Percentiles rank a stretch among this genome's conserved stretches.
Evolutionary conservation across 768 basidiomycete genomes (phyloP).

Genomic region (Lactarius evosmus): DNA sequence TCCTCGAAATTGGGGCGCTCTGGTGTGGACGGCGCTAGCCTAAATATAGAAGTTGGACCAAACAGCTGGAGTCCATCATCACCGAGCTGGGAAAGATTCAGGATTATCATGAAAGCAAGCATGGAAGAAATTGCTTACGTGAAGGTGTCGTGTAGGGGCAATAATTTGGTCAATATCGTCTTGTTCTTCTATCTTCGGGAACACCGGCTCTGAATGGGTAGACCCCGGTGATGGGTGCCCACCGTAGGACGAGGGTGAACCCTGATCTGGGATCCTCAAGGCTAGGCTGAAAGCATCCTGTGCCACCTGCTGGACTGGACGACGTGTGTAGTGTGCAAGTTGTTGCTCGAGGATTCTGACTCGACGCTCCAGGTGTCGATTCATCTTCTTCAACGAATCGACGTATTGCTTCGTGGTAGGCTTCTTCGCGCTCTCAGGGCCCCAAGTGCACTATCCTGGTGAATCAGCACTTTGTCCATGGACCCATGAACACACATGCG

Average conservation of each 20-base stretch:
- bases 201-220: conserved; percentile 15
- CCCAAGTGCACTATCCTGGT: conserved; percentile 35
- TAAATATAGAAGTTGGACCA: conserved; percentile 35
- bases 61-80: conserved; percentile 34
- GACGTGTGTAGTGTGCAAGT: conserved; percentile 22
- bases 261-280: conserved; percentile 19
- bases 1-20: conserved; percentile 18
- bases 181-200: conserved; percentile 23
- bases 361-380: conserved; percentile 31
- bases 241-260: conserved; percentile 21
- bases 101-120: conserved; percentile 23
- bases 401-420: conserved; percentile 37
- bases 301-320: conserved; percentile 16
- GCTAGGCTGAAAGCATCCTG: conserved; percentile 14
- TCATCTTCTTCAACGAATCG: conserved; percentile 34
- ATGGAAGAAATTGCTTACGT: conserved; percentile 26
- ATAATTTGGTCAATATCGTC: conserved; percentile 23
- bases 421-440: conserved; percentile 36
- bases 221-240: conserved; percentile 19
- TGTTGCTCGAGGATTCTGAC: conserved; percentile 32
- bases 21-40: conserved; percentile 30
- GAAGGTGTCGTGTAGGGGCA: conserved; percentile 17
- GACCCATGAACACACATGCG: not conserved
- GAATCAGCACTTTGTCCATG: conserved; percentile 4
- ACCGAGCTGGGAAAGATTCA: conserved; percentile 26